Conservation (phyloP, 1,284 basidiomycete species). For the Fistulinella cinereoalba region DNA sequence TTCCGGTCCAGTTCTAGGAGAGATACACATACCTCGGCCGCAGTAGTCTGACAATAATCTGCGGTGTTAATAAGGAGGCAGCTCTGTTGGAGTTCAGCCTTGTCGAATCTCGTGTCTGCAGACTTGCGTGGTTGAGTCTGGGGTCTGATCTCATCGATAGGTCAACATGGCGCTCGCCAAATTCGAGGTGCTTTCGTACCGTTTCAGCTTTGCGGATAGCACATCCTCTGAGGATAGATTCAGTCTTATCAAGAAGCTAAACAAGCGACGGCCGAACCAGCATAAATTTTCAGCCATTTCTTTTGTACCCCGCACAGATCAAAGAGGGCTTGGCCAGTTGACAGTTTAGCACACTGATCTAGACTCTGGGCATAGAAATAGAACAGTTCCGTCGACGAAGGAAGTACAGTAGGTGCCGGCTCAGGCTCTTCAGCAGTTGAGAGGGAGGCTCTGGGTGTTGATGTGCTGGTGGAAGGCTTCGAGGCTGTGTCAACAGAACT, state of each 20-base stretch:
- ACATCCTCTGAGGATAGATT: conserved; percentile 66
- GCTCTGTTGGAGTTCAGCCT: conserved; percentile 72
- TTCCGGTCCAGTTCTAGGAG: not conserved
- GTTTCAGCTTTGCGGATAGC: conserved; percentile 68
- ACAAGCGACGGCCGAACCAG: conserved; percentile 53
- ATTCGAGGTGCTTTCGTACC: conserved; percentile 37
- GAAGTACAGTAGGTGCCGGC: conserved; percentile 69
- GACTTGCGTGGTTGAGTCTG: conserved; percentile 58
- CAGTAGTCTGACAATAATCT: conserved; percentile 94
- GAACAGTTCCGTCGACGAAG: conserved; percentile 95
- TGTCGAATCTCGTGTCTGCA: conserved; percentile 72
- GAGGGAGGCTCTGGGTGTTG: conserved; percentile 38
- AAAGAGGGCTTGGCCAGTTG: conserved; percentile 78
- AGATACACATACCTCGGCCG: conserved; percentile 61
- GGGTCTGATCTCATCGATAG: conserved; percentile 30
- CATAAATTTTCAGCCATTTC: conserved; percentile 94
- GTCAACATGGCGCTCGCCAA: not conserved
- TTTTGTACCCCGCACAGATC: conserved; percentile 79
- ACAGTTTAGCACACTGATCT: conserved; percentile 88
- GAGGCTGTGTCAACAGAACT: conserved; percentile 59
- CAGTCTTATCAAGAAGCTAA: not conserved
- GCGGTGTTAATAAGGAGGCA: conserved; percentile 94
- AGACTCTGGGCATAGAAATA: conserved; percentile 96
- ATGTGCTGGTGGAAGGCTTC: conserved; percentile 28
- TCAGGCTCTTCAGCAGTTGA: conserved; percentile 46